These are phyloP conservation scores for Alternaria sp. DNA, from an alignment of 2,329 filamentous ascomycete species.

Conservation along the genomic window DNA sequence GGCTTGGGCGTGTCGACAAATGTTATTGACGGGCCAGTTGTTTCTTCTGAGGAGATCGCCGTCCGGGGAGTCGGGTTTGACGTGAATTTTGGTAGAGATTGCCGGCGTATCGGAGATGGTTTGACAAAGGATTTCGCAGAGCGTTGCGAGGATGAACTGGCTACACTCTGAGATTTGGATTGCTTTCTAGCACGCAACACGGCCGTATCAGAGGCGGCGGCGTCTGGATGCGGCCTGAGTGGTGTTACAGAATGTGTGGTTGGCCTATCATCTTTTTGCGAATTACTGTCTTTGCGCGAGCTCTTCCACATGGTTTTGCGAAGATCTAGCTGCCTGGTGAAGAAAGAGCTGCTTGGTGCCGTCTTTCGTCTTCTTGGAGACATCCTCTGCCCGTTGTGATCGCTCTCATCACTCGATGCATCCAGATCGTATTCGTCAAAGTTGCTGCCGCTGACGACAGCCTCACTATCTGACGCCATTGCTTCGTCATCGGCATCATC, in stretches of 20 bases:
- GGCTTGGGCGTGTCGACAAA: conserved; percentile 65
- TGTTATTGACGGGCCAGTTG: conserved; percentile 75
- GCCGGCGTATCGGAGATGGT: conserved; percentile 60
- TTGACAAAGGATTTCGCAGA: conserved; percentile 47
- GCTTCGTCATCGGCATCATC: conserved; percentile 41
- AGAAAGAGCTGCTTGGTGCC: conserved; percentile 34
- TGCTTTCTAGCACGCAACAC: conserved; percentile 17
- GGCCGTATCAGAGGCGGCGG: conserved; percentile 40
- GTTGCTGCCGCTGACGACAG: conserved; percentile 41
- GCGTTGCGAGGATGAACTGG: conserved; percentile 28
- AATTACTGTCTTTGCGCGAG: conserved; percentile 19
- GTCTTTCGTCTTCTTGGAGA: conserved; percentile 32
- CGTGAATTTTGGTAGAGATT: conserved; percentile 71
- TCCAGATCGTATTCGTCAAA: conserved; percentile 48
- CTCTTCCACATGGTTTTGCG: conserved; percentile 39
- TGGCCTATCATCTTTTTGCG: conserved; percentile 20
- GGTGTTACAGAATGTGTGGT: conserved; percentile 35
- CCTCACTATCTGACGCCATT: conserved; percentile 40
- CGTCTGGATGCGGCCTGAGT: conserved; percentile 33
- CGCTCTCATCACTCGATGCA: conserved; percentile 40
- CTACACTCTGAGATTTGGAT: conserved; percentile 21
- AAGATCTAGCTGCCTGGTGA: conserved; percentile 38
- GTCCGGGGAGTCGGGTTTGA: conserved; percentile 77
- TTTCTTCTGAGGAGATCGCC: conserved; percentile 68
- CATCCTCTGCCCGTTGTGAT: conserved; percentile 20